Evolutionary conservation across 1,139 yeast genomes (phyloP), one percentile per base, ranked within the genome.

Genomic region (Kodamaea derodonti): DNA sequence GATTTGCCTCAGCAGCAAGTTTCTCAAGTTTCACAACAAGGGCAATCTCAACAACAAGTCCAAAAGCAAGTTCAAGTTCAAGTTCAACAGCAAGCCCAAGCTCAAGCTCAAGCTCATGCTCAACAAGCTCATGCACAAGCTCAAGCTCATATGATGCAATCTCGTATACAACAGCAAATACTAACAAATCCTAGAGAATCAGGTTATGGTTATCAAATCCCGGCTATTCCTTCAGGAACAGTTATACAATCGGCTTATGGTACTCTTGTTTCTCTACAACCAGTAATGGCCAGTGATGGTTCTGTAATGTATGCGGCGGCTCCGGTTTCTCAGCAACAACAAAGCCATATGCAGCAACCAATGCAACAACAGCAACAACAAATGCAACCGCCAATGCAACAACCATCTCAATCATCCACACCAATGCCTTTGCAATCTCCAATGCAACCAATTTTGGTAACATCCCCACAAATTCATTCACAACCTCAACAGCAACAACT

Each of bases 171-270:
- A 17, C 28, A 23, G 26, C 32, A 31, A 16, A 20, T 26, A 7
- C 29, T 29, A 20, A 14, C 30, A 6, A 9, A 8, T 14, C 6
- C 15, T 14, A 17, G 8, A 13, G 6, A 6, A 5, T 30, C 39
- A 17, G 15, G 14, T 6, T 38, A 38, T 27, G 33, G 41, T 12
- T 38, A 35, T 36, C 48, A 36, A 28, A 37, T 38, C 43, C 37
- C 33, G 20, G 36, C 28, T 8, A 25, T 45, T 13, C 44, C 47
- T 8, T 34, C 48, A 27, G 31, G 51, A 22, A 38, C 54, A 15
- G 48, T 55, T 29, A 41, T 60, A 67, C 28, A 60, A 33, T 54
- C 64, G 5, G 65, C 65, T 6, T 64, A 60, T 41, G 68, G 67
- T 1, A 64, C 67, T 7, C 39, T 65, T 29, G 65, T 66, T 2